These are phyloP conservation scores for Aspergillus persii DNA, from an alignment of 2,329 filamentous ascomycete genomes.

Conservation along the genomic window DNA sequence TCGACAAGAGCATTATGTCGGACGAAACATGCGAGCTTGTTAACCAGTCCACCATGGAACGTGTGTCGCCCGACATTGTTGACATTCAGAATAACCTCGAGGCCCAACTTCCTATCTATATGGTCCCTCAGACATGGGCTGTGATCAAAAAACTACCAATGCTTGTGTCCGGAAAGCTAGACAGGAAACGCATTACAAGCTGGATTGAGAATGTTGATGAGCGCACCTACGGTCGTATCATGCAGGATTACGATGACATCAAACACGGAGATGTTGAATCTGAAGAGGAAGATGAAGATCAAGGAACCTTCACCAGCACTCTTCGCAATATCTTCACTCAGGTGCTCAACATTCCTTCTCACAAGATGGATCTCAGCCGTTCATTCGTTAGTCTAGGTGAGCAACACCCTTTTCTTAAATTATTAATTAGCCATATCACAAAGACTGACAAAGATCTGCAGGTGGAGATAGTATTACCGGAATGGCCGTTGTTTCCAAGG, in stretches of 20 bases:
- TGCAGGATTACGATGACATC: slow-evolving; percentile 35
- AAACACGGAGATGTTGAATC: slow-evolving; percentile 22
- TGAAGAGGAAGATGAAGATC: slow-evolving; percentile 16
- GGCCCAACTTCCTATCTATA: slow-evolving; percentile 45
- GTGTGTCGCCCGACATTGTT: slow-evolving; percentile 29
- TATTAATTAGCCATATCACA: background rate
- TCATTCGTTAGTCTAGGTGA: slow-evolving; percentile 39
- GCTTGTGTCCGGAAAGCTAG: slow-evolving; percentile 37
- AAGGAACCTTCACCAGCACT: slow-evolving; percentile 17
- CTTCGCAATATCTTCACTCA: slow-evolving; percentile 34
- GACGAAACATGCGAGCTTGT: slow-evolving; percentile 34
- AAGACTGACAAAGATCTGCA: slow-evolving; percentile 7
- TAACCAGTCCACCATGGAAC: slow-evolving; percentile 20
- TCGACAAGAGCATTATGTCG: slow-evolving; percentile 26
- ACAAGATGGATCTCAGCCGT: slow-evolving; percentile 33
- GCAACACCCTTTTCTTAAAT: slow-evolving; percentile 6
- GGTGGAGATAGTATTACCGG: slow-evolving; percentile 42
- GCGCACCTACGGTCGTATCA: slow-evolving; percentile 38
- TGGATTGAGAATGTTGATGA: slow-evolving; percentile 49
- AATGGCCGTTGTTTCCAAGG: slow-evolving; percentile 38
- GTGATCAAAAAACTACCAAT: slow-evolving; percentile 42
- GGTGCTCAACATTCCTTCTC: slow-evolving; percentile 34
- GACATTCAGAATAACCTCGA: slow-evolving; percentile 39
- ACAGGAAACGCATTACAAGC: slow-evolving; percentile 38
- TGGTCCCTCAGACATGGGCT: slow-evolving; percentile 44